Percentiles rank a stretch among this genome's conserved stretches.
Conservation (phyloP, 257 asterid genomes). For the Ilex asprella region DNA sequence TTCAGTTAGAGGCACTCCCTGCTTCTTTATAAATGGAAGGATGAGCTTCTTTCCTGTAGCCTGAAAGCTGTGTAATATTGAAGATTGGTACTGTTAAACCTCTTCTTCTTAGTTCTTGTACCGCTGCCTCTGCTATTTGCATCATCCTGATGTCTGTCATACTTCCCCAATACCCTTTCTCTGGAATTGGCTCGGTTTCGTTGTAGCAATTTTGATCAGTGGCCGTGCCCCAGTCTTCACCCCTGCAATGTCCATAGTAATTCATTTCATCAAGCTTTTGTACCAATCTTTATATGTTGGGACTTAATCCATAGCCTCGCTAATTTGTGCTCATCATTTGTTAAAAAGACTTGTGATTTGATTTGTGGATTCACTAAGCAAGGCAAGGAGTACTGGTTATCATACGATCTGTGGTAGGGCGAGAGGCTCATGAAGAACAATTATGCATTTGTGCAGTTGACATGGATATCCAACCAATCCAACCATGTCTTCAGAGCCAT, state of each 20-base stretch:
- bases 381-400: neutral
- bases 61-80: neutral
- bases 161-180: neutral
- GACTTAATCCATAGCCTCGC: too few relatives aligned
- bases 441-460: constrained; percentile 56
- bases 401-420: constrained; percentile 77
- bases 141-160: neutral
- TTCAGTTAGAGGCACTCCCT: neutral
- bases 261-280: too few relatives aligned
- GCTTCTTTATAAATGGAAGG: neutral
- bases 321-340: too few relatives aligned
- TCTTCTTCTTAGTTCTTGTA: neutral
- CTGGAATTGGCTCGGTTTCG: neutral
- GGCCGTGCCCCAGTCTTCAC: neutral
- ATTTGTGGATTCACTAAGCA: neutral
- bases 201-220: neutral
- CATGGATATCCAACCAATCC: constrained; percentile 83
- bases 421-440: constrained; percentile 78
- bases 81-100: neutral
- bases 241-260: neutral
- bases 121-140: neutral
- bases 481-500: constrained; percentile 84
- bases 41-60: neutral
- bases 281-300: too few relatives aligned
- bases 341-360: too few relatives aligned